Evolutionary conservation across 805 yeast species (phyloP), one percentile per base, ranked within the genome.

Genomic region (Starmerella powellii): DNA sequence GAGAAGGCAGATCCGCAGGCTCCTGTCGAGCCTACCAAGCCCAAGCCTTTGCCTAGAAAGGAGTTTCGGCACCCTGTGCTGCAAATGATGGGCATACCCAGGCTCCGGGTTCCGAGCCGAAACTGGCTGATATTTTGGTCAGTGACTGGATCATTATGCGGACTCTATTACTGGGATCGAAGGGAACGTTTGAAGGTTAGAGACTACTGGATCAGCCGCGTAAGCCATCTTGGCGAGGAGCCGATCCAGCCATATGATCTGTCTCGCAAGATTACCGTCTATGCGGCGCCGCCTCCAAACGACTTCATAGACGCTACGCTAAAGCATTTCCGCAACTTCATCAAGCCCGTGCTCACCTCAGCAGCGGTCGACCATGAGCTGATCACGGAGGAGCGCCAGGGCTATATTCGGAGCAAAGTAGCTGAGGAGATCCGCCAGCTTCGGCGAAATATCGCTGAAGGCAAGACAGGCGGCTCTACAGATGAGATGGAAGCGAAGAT

Each of bases 211-310:
- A 75, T 80, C 67, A 67, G 67, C 16, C 52, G 64, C 38, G 94
- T 84, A 2, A 63, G 73, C 34, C 62, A 60, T 13, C 58, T 72
- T 34, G 74, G 88, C 12, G 57, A 71, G 20, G 66, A 59, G 21
- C 71, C 72, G 15, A 53, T 77, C 33, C 37, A 33, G 1, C 59
- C 76, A 1, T 63, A 72, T 44, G 67, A 70, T 41, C 54, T 71
- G 17, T 84, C 95, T 2, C 70, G 98, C 45, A 82, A 78, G 52
- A 65, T 91, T 36, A 75, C 82, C 1, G 76, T 91, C 1, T 87
- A 78, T 58, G 72, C 87, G 43, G 94, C 95, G 0, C 98, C 98
- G n/a, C 96, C 97, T 8, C 97, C 98, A 17, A 82, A 83, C 54
- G 96, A 88, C 58, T 83, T 75, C 52, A 63, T 88, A 37, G 91